Percentiles rank a stretch among this genome's conserved stretches.
Conservation (phyloP, 495 filamentous ascomycete species). For the Aspergillus cavernicola region DNA sequence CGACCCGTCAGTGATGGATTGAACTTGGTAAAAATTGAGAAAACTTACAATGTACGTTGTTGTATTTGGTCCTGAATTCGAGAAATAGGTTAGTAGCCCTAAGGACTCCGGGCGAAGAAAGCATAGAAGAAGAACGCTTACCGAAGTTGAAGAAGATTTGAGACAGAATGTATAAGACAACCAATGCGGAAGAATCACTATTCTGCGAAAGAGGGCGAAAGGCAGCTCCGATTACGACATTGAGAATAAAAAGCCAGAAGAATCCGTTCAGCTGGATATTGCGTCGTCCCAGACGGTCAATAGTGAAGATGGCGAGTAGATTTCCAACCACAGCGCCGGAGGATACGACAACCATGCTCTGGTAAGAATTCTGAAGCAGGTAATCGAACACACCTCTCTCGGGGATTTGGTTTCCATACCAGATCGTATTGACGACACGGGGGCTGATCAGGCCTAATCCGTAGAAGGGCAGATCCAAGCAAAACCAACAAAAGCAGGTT, state of each 20-base stretch:
- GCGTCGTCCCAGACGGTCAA: slow-evolving; percentile 11
- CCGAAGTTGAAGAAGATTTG: slow-evolving; percentile 18
- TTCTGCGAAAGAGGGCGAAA: not conserved
- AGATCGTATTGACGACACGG: slow-evolving; percentile 9
- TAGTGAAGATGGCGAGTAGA: slow-evolving; percentile 4
- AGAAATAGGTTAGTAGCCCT: not conserved
- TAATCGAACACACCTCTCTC: not conserved
- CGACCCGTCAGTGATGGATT: not conserved
- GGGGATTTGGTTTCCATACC: not conserved
- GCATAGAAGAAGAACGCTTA: not conserved
- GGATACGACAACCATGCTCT: slow-evolving; percentile 12
- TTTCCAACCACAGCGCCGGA: slow-evolving; percentile 12
- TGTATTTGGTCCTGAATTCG: slow-evolving; percentile 6
- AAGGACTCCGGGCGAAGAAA: not conserved
- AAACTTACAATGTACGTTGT: slow-evolving; percentile 14
- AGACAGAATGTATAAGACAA: slow-evolving; percentile 9
- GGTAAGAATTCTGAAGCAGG: slow-evolving; percentile 1
- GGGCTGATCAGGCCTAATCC: slow-evolving; percentile 12
- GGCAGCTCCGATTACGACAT: slow-evolving; percentile 7
- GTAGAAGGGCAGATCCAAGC: slow-evolving; percentile 11
- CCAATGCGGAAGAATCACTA: slow-evolving; percentile 1
- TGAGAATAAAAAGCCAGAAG: slow-evolving; percentile 8
- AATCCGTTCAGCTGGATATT: slow-evolving; percentile 13
- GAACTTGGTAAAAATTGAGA: too few species aligned
- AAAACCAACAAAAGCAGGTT: slow-evolving; percentile 13